A percentile compares a stretch with the other conserved stretches of the same genome.
These are phyloP conservation scores for Avicennia marina DNA, from an alignment of 257 asterid genomes.

Conservation along the genomic window DNA sequence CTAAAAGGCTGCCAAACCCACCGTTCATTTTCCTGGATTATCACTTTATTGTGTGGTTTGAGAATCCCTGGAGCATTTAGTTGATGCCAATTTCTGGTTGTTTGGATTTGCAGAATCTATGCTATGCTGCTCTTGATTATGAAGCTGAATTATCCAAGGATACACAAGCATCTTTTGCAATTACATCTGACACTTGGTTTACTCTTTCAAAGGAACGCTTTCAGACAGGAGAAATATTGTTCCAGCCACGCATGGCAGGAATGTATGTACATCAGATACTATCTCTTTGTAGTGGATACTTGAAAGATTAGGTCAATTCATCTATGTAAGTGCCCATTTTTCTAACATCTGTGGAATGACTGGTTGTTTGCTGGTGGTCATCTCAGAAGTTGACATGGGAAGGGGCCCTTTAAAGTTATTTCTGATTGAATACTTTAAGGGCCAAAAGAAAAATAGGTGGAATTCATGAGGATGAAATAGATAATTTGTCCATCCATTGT, in stretches of 20 bases:
- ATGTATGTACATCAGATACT: slow-evolving; percentile 65
- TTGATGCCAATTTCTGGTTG: slow-evolving; percentile 19
- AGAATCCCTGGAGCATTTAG: too few species aligned
- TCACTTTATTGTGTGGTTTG: too few species aligned
- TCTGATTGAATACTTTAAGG: slow-evolving; percentile 6
- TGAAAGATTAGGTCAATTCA: slow-evolving; percentile 14
- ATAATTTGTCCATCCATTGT: background rate
- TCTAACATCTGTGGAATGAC: slow-evolving; percentile 8
- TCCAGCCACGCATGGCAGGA: slow-evolving; percentile 89
- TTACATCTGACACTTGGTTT: slow-evolving; percentile 53
- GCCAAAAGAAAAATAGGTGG: slow-evolving; percentile 1
- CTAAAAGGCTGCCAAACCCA: too few species aligned
- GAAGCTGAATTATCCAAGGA: slow-evolving; percentile 80
- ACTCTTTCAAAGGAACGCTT: slow-evolving; percentile 88
- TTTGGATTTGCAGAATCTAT: slow-evolving; percentile 66
- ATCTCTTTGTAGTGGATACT: slow-evolving; percentile 23
- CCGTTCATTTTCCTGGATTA: too few species aligned
- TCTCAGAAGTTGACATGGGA: slow-evolving; percentile 11
- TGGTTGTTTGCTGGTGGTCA: background rate
- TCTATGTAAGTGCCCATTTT: background rate
- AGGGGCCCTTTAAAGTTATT: slow-evolving; percentile 9
- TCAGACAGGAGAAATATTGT: slow-evolving; percentile 91
- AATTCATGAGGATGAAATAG: slow-evolving; percentile 7
- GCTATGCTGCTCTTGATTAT: slow-evolving; percentile 89
- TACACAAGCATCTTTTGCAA: slow-evolving; percentile 59